Evolutionary conservation across 2,329 filamentous ascomycete species (phyloP).

Genomic region (Periconia digitata): DNA sequence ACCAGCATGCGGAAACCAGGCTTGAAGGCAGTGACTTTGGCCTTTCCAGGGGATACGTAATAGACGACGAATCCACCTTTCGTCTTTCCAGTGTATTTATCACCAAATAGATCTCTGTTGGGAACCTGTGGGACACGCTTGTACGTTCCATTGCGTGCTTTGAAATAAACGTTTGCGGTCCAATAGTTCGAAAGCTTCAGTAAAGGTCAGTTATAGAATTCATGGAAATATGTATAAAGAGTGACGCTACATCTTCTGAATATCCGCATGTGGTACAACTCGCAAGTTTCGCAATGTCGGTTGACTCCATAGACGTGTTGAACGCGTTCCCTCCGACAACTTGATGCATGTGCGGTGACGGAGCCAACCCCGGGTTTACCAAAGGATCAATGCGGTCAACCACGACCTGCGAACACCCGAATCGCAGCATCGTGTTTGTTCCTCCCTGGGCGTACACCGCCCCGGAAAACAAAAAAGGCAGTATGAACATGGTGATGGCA

Average conservation of each 20-base stretch:
- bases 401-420: slow-evolving; percentile 33
- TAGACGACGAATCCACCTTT: slow-evolving; percentile 51
- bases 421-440: slow-evolving; percentile 31
- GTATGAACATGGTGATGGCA: no score
- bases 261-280: slow-evolving; percentile 50
- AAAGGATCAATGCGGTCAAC: slow-evolving; percentile 36
- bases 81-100: slow-evolving; percentile 33
- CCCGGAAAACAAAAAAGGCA: not conserved
- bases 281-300: slow-evolving; percentile 30
- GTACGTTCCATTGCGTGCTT: slow-evolving; percentile 39
- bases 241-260: slow-evolving; percentile 37
- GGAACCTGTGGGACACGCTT: slow-evolving; percentile 42
- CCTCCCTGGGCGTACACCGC: slow-evolving; percentile 1
- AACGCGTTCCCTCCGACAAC: slow-evolving; percentile 44
- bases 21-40: slow-evolving; percentile 49
- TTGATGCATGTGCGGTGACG: slow-evolving; percentile 43
- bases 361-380: slow-evolving; percentile 40
- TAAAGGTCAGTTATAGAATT: not conserved
- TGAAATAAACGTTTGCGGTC: slow-evolving; percentile 35
- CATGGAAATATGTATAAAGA: not conserved
- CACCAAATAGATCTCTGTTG: slow-evolving; percentile 38
- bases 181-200: slow-evolving; percentile 33
- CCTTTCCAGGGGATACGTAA: slow-evolving; percentile 47
- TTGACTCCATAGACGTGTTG: slow-evolving; percentile 47
- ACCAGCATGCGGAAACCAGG: slow-evolving; percentile 48